phyloP scores from a whole-genome alignment of 257 asterid species.

The Osmanthus fragrans region DNA sequence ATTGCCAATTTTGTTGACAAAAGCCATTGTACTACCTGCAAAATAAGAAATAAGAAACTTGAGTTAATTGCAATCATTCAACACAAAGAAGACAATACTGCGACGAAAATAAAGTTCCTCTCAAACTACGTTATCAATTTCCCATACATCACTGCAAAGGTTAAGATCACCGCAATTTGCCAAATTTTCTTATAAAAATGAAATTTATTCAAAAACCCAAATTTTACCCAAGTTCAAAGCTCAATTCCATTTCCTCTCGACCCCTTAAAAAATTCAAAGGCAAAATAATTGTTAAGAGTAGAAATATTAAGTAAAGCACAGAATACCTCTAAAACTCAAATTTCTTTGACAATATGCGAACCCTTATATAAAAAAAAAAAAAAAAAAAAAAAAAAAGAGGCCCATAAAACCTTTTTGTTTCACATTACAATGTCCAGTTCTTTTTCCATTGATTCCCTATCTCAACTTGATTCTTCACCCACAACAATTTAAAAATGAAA shows the following conservation, averaged over 20 bases:
- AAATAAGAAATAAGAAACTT: neutral
- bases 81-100: neutral
- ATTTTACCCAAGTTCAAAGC: neutral
- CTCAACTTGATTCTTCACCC: neutral
- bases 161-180: neutral
- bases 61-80: neutral
- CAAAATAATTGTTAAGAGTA: neutral
- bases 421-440: neutral
- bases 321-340: neutral
- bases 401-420: neutral
- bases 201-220: neutral
- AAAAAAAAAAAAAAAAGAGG: no score
- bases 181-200: neutral
- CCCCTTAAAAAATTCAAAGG: neutral
- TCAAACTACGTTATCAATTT: constrained; percentile 6
- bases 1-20: constrained; percentile 58
- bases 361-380: neutral
- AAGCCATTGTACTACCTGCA: constrained; percentile 64
- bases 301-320: neutral
- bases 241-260: neutral
- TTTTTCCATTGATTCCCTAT: neutral
- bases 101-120: neutral
- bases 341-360: neutral
- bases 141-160: neutral
- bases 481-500: neutral